These are phyloP conservation scores for Waitea zeae DNA, from an alignment of 1,284 basidiomycete species.

Conservation along the genomic window DNA sequence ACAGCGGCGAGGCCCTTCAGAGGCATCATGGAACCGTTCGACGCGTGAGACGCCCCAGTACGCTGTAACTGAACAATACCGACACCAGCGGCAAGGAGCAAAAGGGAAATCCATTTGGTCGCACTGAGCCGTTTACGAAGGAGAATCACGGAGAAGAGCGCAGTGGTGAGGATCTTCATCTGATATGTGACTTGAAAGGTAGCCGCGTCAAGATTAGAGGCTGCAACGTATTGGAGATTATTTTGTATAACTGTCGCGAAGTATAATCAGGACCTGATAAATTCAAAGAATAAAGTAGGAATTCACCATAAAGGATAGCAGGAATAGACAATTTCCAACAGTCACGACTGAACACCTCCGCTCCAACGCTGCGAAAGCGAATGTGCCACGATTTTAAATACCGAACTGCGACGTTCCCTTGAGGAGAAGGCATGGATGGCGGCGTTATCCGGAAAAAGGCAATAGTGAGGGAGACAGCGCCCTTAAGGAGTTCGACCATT, in stretches of 20 bases:
- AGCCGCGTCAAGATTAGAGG: constrained; percentile 83
- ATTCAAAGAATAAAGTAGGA: constrained; percentile 5
- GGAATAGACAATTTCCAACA: constrained; percentile 74
- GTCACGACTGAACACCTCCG: constrained; percentile 44
- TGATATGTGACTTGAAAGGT: constrained; percentile 94
- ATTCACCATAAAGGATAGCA: constrained; percentile 53
- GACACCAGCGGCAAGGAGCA: constrained; percentile 81
- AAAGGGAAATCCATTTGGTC: constrained; percentile 71
- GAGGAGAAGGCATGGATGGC: constrained; percentile 14
- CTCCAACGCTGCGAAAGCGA: constrained; percentile 23
- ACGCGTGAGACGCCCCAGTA: constrained; percentile 17
- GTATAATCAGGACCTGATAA: constrained; percentile 2
- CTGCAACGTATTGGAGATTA: constrained; percentile 90
- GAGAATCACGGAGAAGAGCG: constrained; percentile 81
- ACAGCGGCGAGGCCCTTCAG: constrained; percentile 81
- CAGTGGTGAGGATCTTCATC: constrained; percentile 97
- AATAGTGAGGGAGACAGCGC: constrained; percentile 64
- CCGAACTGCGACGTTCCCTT: constrained; percentile 15
- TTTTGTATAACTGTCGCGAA: constrained; percentile 66
- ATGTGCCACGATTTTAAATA: constrained; percentile 5
- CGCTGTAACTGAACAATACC: constrained; percentile 87
- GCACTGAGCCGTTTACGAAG: constrained; percentile 66
- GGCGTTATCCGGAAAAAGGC: constrained; percentile 23
- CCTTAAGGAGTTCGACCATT: constrained; percentile 86
- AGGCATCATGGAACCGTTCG: constrained; percentile 48